These are phyloP conservation scores for Ogataea henricii DNA, from an alignment of 805 yeast species.

Conservation along the genomic window DNA sequence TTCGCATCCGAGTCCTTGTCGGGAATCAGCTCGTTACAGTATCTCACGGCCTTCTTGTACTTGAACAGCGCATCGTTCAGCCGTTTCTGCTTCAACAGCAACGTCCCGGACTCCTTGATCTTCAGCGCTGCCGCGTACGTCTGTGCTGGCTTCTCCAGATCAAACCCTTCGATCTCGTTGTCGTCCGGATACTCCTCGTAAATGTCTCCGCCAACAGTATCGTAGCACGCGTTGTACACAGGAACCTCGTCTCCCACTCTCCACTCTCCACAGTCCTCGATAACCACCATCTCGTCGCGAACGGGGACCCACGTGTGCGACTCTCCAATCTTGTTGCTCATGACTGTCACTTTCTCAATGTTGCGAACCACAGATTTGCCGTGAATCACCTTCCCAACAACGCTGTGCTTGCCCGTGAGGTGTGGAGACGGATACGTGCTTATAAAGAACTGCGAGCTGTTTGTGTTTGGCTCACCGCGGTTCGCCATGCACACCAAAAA, in stretches of 20 bases:
- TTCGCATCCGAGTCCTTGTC: constrained; percentile 64
- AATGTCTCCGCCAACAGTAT: constrained; percentile 63
- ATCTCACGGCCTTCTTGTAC: constrained; percentile 65
- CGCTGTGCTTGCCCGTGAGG: constrained; percentile 71
- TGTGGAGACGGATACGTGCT: constrained; percentile 72
- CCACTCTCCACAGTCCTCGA: constrained; percentile 68
- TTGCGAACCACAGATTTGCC: constrained; percentile 74
- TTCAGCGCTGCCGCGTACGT: constrained; percentile 52
- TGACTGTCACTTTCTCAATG: constrained; percentile 53
- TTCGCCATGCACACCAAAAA: constrained; percentile 68
- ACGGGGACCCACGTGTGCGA: constrained; percentile 36
- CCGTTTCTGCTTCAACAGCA: constrained; percentile 55
- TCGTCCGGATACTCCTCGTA: constrained; percentile 82
- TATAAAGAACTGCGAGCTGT: constrained; percentile 71
- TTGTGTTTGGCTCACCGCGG: constrained; percentile 47
- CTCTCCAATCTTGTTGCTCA: constrained; percentile 37
- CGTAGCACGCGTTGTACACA: constrained; percentile 61
- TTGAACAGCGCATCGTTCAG: constrained; percentile 57
- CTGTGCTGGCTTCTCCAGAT: constrained; percentile 44
- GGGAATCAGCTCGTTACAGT: constrained; percentile 71
- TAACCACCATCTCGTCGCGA: constrained; percentile 44
- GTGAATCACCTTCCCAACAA: constrained; percentile 68
- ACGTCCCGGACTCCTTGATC: constrained; percentile 69
- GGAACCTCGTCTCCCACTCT: constrained; percentile 52
- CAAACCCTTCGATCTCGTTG: constrained; percentile 61